Conservation (phyloP, 2,329 filamentous ascomycete genomes). For the Paecilomyces dactylethromorphus region DNA sequence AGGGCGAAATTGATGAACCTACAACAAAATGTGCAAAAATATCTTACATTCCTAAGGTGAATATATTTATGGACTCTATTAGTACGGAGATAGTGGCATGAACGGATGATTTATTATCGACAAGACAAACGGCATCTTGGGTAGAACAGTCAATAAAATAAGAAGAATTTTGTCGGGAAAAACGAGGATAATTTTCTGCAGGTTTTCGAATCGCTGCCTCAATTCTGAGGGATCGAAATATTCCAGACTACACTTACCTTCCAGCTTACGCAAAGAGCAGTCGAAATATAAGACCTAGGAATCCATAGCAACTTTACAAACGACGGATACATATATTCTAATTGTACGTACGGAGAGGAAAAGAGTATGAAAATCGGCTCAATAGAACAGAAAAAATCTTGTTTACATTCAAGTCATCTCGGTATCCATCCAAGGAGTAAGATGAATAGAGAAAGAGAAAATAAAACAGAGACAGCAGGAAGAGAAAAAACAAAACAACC, state of each 20-base stretch:
- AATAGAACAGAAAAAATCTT: slow-evolving; percentile 8
- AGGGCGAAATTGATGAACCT: too few species aligned
- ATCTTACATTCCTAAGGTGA: too few species aligned
- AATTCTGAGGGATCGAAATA: background rate
- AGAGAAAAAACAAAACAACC: background rate
- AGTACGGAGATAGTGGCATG: too few species aligned
- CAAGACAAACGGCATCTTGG: too few species aligned
- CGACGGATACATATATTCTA: background rate
- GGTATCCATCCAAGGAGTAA: slow-evolving; percentile 1
- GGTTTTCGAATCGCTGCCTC: background rate
- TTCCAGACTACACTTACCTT: background rate
- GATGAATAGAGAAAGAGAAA: slow-evolving; percentile 9
- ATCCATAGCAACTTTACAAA: background rate
- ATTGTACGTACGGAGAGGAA: background rate
- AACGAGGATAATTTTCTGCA: too few species aligned
- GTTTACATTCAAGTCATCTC: slow-evolving; percentile 4
- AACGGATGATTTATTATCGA: too few species aligned
- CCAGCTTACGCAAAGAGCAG: background rate
- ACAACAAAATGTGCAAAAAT: too few species aligned
- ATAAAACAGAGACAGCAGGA: background rate
- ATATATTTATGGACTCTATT: too few species aligned
- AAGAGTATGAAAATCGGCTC: slow-evolving; percentile 4
- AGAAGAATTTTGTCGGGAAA: too few species aligned
- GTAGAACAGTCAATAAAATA: too few species aligned
- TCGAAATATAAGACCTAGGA: background rate